Evolutionary conservation across 2,329 filamentous ascomycete genomes (phyloP).

Genomic region (Nothophoma quercina): DNA sequence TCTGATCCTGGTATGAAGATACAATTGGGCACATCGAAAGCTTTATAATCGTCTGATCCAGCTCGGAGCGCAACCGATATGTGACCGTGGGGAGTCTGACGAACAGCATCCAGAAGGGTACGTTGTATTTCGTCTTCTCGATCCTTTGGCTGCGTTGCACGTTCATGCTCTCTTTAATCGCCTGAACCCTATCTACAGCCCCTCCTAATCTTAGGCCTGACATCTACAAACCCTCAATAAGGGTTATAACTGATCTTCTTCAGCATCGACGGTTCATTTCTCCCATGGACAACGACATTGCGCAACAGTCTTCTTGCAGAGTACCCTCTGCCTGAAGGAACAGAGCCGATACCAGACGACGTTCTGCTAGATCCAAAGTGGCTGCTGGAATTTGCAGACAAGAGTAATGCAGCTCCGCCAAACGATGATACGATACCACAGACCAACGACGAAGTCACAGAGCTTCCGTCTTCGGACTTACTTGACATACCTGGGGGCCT

Average conservation of each 20-base stretch:
- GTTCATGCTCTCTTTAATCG: too few relatives aligned
- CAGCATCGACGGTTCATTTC: slow-evolving; percentile 81
- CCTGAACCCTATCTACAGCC: too few relatives aligned
- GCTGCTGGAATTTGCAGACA: slow-evolving; percentile 57
- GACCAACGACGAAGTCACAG: slow-evolving; percentile 15
- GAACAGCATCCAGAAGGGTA: slow-evolving; percentile 93
- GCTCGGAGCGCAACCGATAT: slow-evolving; percentile 79
- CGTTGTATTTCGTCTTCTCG: slow-evolving; percentile 37
- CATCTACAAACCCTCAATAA: background rate
- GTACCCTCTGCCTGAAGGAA: slow-evolving; percentile 72
- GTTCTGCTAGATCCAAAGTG: slow-evolving; percentile 80
- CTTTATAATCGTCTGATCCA: slow-evolving; percentile 83
- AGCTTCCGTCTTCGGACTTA: slow-evolving; percentile 51
- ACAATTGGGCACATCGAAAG: slow-evolving; percentile 92
- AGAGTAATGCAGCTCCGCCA: slow-evolving; percentile 13
- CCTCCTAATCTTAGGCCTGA: background rate
- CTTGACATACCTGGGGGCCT: slow-evolving; percentile 67
- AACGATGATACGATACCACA: background rate
- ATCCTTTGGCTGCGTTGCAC: too few relatives aligned
- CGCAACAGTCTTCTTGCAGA: slow-evolving; percentile 69
- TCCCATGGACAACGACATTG: slow-evolving; percentile 77
- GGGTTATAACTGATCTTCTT: background rate
- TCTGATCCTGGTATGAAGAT: slow-evolving; percentile 59
- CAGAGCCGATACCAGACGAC: slow-evolving; percentile 75
- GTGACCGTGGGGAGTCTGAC: slow-evolving; percentile 84